Conservation (phyloP, 257 asterid species). For the Jacaranda copaia region DNA sequence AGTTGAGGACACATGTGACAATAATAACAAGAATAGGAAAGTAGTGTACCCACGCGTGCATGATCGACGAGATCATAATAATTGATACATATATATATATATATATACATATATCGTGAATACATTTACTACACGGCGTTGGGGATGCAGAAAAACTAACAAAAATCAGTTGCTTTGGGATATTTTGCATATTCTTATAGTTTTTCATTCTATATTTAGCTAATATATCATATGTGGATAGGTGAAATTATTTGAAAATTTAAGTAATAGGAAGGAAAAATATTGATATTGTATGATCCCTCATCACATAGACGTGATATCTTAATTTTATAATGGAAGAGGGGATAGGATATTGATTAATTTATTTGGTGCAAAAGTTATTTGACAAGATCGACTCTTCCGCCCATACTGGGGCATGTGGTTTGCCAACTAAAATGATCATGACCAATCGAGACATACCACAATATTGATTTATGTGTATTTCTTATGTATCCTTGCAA, state of each 20-base stretch:
- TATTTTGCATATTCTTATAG: too few relatives aligned
- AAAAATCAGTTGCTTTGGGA: too few relatives aligned
- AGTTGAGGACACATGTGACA: background rate
- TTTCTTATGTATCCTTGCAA: background rate
- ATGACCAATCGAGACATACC: background rate
- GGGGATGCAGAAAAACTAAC: background rate
- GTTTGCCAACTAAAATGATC: slow-evolving; percentile 33
- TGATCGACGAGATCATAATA: slow-evolving; percentile 18
- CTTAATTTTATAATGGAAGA: too few relatives aligned
- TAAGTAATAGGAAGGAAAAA: too few relatives aligned
- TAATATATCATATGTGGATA: too few relatives aligned
- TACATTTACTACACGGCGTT: slow-evolving; percentile 33
- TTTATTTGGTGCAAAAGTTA: slow-evolving; percentile 17
- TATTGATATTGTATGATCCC: too few relatives aligned
- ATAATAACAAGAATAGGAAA: slow-evolving; percentile 8
- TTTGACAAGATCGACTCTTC: slow-evolving; percentile 19
- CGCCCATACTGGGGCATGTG: slow-evolving; percentile 42
- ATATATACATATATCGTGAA: slow-evolving; percentile 33
- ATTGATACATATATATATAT: too few relatives aligned
- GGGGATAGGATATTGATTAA: background rate
- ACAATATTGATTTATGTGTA: background rate
- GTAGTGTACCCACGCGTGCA: slow-evolving; percentile 34
- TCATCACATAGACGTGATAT: too few relatives aligned
- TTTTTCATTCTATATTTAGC: too few relatives aligned
- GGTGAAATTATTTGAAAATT: too few relatives aligned